Percentiles rank a stretch among this genome's conserved stretches.
These are phyloP conservation scores for Sarocladium kiliense DNA, from an alignment of 2,329 filamentous ascomycete genomes.

Conservation along the genomic window DNA sequence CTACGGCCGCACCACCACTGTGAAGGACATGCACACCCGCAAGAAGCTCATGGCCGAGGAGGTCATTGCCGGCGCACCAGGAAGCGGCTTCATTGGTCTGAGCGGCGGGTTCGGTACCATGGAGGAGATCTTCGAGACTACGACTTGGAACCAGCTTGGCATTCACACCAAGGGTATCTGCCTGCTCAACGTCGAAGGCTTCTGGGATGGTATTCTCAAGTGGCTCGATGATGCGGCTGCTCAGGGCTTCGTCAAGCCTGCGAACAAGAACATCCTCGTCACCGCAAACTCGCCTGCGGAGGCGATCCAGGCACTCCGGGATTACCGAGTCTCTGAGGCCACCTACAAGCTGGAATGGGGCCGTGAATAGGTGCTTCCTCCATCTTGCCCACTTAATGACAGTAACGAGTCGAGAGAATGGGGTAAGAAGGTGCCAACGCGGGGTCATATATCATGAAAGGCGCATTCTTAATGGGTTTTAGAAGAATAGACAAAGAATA, in stretches of 20 bases:
- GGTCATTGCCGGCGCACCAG: conserved; percentile 74
- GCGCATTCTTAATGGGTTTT: neutral
- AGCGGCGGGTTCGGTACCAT: conserved; percentile 90
- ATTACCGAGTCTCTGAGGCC: conserved; percentile 71
- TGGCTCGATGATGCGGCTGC: conserved; percentile 76
- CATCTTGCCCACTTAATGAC: neutral
- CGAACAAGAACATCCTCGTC: conserved; percentile 71
- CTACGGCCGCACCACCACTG: conserved; percentile 83
- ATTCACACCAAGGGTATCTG: conserved; percentile 80
- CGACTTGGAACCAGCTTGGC: conserved; percentile 93
- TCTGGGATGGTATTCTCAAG: conserved; percentile 80
- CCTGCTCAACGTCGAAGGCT: conserved; percentile 81
- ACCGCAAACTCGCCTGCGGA: conserved; percentile 69
- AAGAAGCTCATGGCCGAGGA: conserved; percentile 91
- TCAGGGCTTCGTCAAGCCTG: conserved; percentile 69
- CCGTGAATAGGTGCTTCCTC: conserved; percentile 41
- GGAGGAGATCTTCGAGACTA: conserved; percentile 89
- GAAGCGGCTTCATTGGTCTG: conserved; percentile 84
- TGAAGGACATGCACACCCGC: conserved; percentile 92
- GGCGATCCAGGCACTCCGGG: conserved; percentile 62
- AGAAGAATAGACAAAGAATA: neutral
- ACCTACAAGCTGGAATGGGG: conserved; percentile 82
- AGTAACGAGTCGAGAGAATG: neutral
- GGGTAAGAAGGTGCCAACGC: too few species aligned
- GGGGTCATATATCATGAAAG: too few species aligned